Base-by-base conservation (phyloP, 345 rosid genomes). In the Gossypium thurberi region DNA sequence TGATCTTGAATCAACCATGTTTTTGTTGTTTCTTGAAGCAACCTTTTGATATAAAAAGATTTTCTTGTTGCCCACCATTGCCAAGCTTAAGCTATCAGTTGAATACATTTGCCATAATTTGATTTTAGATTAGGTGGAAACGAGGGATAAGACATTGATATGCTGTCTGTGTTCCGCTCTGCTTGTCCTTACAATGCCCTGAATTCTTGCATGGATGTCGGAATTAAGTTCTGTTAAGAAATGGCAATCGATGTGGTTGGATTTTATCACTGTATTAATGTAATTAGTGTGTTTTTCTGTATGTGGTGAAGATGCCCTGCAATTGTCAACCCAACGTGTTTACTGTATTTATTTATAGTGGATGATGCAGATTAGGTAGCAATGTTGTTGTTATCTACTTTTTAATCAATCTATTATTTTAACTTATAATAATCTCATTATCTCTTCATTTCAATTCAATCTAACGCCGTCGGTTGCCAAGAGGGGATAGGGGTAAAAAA, bases 11-110 rank as follows among this genome's bases (percentile, higher is more conserved):
- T 74, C 63, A 65, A 56, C 46, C 64, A 17, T 59, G 66, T 72
- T 72, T 47, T 74, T 56, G 62, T 65, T 65, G 37, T 23, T 33
- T 50, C 50, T 57, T 17, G 65, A 43, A 75, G 44, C 61, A 75
- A 57, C 58, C 46, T 64, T 55, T 33, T 14, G 40, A n/a, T 33
- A 20, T n/a, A 23, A 28, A 33, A 57, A 17, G 55, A 28, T 33
- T 13, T 48, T 25, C 44, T 50, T 50, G 57, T 48, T 25, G 3
- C 42, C 21, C 14, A 26, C 23, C 58, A 26, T 26, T 51, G 50
- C 8, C 50, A 18, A 21, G 20, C 12, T 74, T 14, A 50, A 64
- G 51, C 63, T 74, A 13, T 64, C 3, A 40, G 10, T 62, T 7
- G 3, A 21, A 63, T 51, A 18, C 70, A n/a, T 5, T n/a, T 70